phyloP scores from a whole-genome alignment of 2,329 filamentous ascomycete genomes.

The Lachnellula hyalina region DNA sequence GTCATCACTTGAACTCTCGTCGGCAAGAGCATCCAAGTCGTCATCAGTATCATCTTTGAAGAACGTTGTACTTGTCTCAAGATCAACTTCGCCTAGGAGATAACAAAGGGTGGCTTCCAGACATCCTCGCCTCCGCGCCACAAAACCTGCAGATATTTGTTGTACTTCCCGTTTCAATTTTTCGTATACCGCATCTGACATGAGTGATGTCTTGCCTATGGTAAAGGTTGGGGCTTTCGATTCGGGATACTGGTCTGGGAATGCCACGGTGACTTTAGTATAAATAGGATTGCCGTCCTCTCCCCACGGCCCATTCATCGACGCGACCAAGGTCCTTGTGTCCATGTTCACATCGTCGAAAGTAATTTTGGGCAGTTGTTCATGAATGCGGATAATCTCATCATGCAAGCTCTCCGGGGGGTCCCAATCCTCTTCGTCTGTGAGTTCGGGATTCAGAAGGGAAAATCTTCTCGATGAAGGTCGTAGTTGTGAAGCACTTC shows the following conservation, averaged over 20 bases:
- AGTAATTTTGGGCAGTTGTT: constrained; percentile 56
- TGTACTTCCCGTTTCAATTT: constrained; percentile 51
- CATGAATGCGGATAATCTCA: constrained; percentile 57
- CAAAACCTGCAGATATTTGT: constrained; percentile 50
- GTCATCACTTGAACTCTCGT: constrained; percentile 81
- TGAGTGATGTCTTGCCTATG: constrained; percentile 57
- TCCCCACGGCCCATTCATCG: constrained; percentile 61
- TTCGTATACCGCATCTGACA: constrained; percentile 50
- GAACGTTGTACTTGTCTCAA: constrained; percentile 56
- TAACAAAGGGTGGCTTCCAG: constrained; percentile 58
- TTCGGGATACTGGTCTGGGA: constrained; percentile 55
- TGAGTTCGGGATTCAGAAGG: constrained; percentile 29
- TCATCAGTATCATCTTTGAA: constrained; percentile 59
- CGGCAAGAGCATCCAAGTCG: constrained; percentile 48
- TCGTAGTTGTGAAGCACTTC: constrained; percentile 15
- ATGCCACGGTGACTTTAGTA: constrained; percentile 55
- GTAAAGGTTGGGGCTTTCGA: constrained; percentile 52
- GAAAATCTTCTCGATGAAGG: constrained; percentile 26
- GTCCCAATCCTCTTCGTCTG: constrained; percentile 45
- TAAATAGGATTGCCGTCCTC: constrained; percentile 51
- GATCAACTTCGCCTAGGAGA: constrained; percentile 56
- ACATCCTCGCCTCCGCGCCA: constrained; percentile 55
- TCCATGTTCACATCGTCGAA: constrained; percentile 64
- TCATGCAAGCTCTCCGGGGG: constrained; percentile 57
- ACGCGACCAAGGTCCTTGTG: constrained; percentile 51